Conservation (phyloP, 495 filamentous ascomycete genomes). For the Astrothelium subdiscretum region DNA sequence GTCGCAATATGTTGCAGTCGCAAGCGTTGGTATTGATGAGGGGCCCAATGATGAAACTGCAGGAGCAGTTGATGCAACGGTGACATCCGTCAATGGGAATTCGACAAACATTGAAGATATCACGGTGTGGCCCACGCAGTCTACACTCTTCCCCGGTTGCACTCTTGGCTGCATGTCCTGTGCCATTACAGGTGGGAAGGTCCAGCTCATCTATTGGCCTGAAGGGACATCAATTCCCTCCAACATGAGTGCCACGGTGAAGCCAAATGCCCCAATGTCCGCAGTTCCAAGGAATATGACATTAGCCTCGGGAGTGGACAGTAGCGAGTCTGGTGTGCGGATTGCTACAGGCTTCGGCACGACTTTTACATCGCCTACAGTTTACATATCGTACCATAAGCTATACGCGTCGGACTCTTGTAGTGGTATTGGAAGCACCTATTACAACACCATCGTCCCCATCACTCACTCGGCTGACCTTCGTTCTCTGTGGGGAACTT, state of each 20-base stretch:
- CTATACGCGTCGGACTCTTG: conserved; percentile 10
- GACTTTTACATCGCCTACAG: conserved; percentile 9
- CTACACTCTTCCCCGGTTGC: conserved; percentile 6
- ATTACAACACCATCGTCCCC: conserved; percentile 6
- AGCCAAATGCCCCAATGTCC: not conserved
- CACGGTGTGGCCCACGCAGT: conserved; percentile 1
- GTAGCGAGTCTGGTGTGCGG: not conserved
- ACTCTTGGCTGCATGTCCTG: conserved; percentile 5
- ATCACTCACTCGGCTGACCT: not conserved
- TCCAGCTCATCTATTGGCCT: conserved; percentile 9
- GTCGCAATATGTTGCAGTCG: not conserved
- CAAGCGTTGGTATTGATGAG: not conserved
- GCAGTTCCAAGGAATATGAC: not conserved
- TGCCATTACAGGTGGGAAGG: conserved; percentile 3
- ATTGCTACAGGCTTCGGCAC: not conserved
- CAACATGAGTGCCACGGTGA: not conserved
- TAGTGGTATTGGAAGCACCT: conserved; percentile 4
- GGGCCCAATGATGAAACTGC: not conserved
- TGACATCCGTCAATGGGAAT: not conserved
- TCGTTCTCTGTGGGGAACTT: not conserved
- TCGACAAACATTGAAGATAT: not conserved
- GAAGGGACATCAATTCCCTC: not conserved
- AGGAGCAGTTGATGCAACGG: not conserved
- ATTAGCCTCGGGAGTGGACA: not conserved
- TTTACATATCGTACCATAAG: conserved; percentile 8